Evolutionary conservation across 1,139 yeast genomes (phyloP).

Genomic region (Scheffersomyces quercinus): DNA sequence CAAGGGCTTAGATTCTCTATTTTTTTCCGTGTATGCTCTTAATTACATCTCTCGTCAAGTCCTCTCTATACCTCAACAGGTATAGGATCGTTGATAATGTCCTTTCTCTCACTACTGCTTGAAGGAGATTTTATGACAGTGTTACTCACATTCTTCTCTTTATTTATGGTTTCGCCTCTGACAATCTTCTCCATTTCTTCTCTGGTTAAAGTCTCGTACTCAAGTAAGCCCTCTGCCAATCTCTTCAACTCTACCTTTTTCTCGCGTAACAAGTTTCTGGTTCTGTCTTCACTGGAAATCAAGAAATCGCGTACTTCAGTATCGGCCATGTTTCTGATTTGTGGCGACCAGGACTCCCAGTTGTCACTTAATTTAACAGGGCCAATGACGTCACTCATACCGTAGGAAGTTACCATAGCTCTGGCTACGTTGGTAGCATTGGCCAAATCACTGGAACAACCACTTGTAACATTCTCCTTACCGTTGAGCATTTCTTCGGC

Average conservation of each 20-base stretch:
- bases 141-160: slow-evolving; percentile 69
- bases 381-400: slow-evolving; percentile 93
- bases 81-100: slow-evolving; percentile 19
- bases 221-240: slow-evolving; percentile 89
- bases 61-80: slow-evolving; percentile 9
- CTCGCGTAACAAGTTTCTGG: slow-evolving; percentile 65
- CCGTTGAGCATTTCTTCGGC: slow-evolving; percentile 96
- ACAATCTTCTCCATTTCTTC: slow-evolving; percentile 89
- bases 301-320: slow-evolving; percentile 80
- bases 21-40: too few relatives aligned
- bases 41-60: neutral
- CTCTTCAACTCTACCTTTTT: slow-evolving; percentile 74
- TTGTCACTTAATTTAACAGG: slow-evolving; percentile 85
- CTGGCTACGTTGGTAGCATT: slow-evolving; percentile 92
- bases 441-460: slow-evolving; percentile 88
- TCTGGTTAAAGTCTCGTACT: slow-evolving; percentile 90
- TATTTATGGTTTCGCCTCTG: slow-evolving; percentile 70
- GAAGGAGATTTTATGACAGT: slow-evolving; percentile 61
- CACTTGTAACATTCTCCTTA: slow-evolving; percentile 87
- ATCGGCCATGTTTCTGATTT: slow-evolving; percentile 86
- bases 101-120: slow-evolving; percentile 17
- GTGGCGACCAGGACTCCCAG: slow-evolving; percentile 94
- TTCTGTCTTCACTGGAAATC: slow-evolving; percentile 74
- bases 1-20: too few relatives aligned
- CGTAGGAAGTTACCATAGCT: slow-evolving; percentile 95